Evolutionary conservation across 2,329 filamentous ascomycete species (phyloP).

Genomic region (Aspergillus sp.): DNA sequence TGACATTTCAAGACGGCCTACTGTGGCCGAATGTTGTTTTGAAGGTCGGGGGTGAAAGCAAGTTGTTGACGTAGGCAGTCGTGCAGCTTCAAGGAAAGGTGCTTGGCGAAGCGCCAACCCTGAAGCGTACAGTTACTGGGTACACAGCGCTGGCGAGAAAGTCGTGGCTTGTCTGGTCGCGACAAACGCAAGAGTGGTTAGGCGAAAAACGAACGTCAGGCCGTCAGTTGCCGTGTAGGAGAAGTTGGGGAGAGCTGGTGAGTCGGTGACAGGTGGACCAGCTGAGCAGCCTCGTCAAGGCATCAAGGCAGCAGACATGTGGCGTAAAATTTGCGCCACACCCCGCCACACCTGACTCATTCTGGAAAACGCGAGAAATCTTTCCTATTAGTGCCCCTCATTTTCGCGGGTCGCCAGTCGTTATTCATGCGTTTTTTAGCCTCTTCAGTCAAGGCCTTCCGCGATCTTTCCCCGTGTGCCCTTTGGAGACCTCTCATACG

Average conservation of each 20-base stretch:
- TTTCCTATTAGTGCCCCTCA: constrained; percentile 9
- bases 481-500: constrained; percentile 1
- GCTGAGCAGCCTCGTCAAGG: neutral
- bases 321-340: neutral
- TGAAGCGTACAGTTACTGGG: constrained; percentile 19
- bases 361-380: constrained; percentile 11
- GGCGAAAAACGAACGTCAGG: constrained; percentile 2
- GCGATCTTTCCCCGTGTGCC: constrained; percentile 5
- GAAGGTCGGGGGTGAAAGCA: constrained; percentile 20
- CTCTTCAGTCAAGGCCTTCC: constrained; percentile 9
- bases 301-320: neutral
- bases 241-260: neutral
- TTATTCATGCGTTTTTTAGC: constrained; percentile 14
- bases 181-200: constrained; percentile 1
- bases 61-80: constrained; percentile 18
- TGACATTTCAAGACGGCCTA: constrained; percentile 57
- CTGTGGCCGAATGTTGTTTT: constrained; percentile 24
- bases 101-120: constrained; percentile 27
- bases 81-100: constrained; percentile 29
- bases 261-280: neutral
- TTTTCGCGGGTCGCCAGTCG: constrained; percentile 5
- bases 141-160: neutral
- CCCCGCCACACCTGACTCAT: constrained; percentile 6
- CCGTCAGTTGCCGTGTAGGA: neutral
- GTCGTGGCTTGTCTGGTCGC: constrained; percentile 2